These are phyloP conservation scores for Pleurotus salmoneostramineus DNA, from an alignment of 768 basidiomycete species.

Conservation along the genomic window DNA sequence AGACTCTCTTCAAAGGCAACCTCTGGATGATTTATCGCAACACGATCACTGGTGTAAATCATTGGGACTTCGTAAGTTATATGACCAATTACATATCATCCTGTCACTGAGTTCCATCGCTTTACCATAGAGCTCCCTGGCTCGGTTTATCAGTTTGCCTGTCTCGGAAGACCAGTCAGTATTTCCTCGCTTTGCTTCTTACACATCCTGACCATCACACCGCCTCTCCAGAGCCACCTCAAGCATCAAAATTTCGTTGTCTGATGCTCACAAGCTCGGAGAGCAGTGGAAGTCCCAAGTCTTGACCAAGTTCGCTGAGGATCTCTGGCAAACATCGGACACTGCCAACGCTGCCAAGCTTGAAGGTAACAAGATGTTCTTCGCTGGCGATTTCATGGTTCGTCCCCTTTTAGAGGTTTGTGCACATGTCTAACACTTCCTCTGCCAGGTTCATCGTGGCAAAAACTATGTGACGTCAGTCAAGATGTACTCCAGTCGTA, in stretches of 20 bases:
- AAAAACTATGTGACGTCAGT: slow-evolving; percentile 55
- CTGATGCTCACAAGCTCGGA: slow-evolving; percentile 45
- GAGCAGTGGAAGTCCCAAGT: slow-evolving; percentile 43
- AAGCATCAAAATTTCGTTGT: slow-evolving; percentile 53
- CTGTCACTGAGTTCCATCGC: background rate
- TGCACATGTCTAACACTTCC: background rate
- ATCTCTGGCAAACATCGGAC: slow-evolving; percentile 29
- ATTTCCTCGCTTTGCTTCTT: background rate
- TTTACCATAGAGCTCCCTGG: slow-evolving; percentile 44
- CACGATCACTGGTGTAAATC: slow-evolving; percentile 47
- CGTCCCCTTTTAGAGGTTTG: background rate
- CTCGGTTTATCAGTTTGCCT: slow-evolving; percentile 66
- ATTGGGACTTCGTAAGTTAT: slow-evolving; percentile 68
- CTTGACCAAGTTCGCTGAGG: slow-evolving; percentile 33
- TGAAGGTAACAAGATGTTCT: slow-evolving; percentile 61
- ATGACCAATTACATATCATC: slow-evolving; percentile 12
- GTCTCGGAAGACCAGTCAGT: slow-evolving; percentile 42
- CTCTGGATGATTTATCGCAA: slow-evolving; percentile 73
- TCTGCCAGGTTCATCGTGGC: slow-evolving; percentile 60
- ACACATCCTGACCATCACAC: background rate
- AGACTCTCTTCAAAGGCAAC: slow-evolving; percentile 51
- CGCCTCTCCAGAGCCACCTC: slow-evolving; percentile 41
- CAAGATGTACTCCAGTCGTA: slow-evolving; percentile 60
- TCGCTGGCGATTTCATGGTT: slow-evolving; percentile 67
- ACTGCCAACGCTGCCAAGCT: slow-evolving; percentile 54